phyloP scores from a whole-genome alignment of 1,284 basidiomycete genomes.

The Testicularia cyperi region DNA sequence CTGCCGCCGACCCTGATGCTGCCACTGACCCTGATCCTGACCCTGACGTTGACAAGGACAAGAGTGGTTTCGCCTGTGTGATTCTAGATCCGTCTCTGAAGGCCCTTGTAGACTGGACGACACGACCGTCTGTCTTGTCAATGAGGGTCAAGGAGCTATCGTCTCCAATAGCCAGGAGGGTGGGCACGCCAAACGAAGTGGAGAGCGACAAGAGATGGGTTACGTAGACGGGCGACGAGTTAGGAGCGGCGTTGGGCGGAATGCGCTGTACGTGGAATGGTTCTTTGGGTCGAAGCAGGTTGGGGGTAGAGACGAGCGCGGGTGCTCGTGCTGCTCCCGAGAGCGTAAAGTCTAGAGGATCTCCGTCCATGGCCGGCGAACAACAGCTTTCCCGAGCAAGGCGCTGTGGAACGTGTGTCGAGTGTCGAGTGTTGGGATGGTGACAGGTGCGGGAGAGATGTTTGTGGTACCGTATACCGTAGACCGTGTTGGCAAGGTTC shows the following conservation, averaged over 20 bases:
- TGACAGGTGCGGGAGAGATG: too few species aligned
- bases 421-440: too few species aligned
- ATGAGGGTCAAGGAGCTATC: conserved; percentile 35
- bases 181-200: conserved; percentile 21
- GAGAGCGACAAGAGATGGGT: conserved; percentile 39
- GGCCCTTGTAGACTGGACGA: conserved; percentile 19
- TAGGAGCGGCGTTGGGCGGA: conserved; percentile 18
- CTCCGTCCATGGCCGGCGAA: conserved; percentile 32
- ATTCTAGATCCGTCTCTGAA: conserved; percentile 20
- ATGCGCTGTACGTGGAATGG: conserved; percentile 34
- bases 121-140: conserved; percentile 32
- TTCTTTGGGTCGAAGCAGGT: conserved; percentile 18
- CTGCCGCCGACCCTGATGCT: too few species aligned
- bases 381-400: too few species aligned
- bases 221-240: conserved; percentile 34
- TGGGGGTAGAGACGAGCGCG: conserved; percentile 10
- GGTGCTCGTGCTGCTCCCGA: conserved; percentile 32
- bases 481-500: too few species aligned
- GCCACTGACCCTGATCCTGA: too few species aligned
- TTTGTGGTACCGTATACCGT: too few species aligned
- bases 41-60: too few species aligned
- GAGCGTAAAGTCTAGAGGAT: conserved; percentile 26
- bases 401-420: too few species aligned
- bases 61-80: conserved; percentile 24
- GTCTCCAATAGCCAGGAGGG: conserved; percentile 36